Evolutionary conservation across 2,329 filamentous ascomycete species (phyloP).

Genomic region (Fusarium pilosicola): DNA sequence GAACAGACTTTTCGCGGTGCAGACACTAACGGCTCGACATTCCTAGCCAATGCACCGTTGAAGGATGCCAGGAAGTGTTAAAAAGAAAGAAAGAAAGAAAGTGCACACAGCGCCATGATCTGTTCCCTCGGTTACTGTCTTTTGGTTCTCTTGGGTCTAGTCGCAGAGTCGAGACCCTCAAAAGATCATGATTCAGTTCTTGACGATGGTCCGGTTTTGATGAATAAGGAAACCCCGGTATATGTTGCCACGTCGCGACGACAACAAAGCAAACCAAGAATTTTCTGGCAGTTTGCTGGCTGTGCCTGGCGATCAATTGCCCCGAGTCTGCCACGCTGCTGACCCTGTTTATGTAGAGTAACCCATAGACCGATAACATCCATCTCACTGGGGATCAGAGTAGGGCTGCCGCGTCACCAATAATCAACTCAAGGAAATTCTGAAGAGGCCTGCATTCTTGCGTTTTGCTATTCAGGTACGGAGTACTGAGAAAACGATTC

Average conservation of each 20-base stretch:
- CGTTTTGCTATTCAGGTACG: slow-evolving; percentile 2
- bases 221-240: slow-evolving; percentile 7
- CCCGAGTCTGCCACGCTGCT: slow-evolving; percentile 6
- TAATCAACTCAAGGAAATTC: slow-evolving; percentile 16
- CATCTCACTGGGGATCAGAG: slow-evolving; percentile 31
- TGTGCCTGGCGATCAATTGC: slow-evolving; percentile 38
- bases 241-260: slow-evolving; percentile 26
- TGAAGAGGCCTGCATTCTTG: slow-evolving; percentile 27
- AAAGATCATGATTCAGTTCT: slow-evolving; percentile 20
- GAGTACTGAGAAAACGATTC: slow-evolving; percentile 12
- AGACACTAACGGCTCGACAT: slow-evolving; percentile 26
- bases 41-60: slow-evolving; percentile 7
- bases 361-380: slow-evolving; percentile 10
- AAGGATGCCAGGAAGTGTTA: slow-evolving; percentile 15
- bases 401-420: slow-evolving; percentile 38
- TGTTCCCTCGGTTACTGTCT: neutral
- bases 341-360: slow-evolving; percentile 1
- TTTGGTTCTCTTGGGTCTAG: neutral
- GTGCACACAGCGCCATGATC: slow-evolving; percentile 18
- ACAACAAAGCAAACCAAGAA: slow-evolving; percentile 24
- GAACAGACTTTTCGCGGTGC: slow-evolving; percentile 30
- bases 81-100: neutral
- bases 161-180: neutral
- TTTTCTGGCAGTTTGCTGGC: slow-evolving; percentile 24
- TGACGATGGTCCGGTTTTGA: neutral